A percentile compares a stretch with the other conserved stretches of the same genome.
Conservation (phyloP, 2,329 filamentous ascomycete genomes). For the Trichoderma sp. region DNA sequence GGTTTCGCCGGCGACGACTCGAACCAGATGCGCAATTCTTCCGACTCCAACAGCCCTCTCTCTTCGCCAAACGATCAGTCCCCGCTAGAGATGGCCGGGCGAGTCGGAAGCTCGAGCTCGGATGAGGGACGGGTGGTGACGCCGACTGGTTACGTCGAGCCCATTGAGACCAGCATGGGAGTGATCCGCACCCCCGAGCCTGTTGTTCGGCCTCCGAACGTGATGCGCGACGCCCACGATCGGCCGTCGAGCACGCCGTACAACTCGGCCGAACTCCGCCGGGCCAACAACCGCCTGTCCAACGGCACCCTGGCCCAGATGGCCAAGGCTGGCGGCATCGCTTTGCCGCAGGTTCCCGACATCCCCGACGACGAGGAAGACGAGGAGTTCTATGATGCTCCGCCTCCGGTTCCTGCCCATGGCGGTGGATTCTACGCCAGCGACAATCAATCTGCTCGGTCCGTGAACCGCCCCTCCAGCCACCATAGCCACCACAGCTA, state of each 20-base stretch:
- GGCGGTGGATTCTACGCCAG: conserved; percentile 56
- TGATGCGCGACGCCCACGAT: conserved; percentile 73
- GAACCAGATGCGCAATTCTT: conserved; percentile 51
- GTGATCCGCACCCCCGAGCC: conserved; percentile 70
- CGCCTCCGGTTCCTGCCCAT: conserved; percentile 56
- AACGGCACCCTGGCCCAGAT: conserved; percentile 79
- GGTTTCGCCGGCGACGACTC: conserved; percentile 62
- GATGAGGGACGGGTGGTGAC: conserved; percentile 54
- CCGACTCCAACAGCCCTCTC: conserved; percentile 45
- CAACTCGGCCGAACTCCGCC: conserved; percentile 74
- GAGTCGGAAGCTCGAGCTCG: conserved; percentile 54
- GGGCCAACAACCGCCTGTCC: conserved; percentile 83
- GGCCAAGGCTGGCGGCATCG: conserved; percentile 65
- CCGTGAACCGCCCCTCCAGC: conserved; percentile 44
- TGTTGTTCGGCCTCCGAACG: conserved; percentile 75
- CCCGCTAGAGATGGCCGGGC: conserved; percentile 45
- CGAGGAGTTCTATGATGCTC: conserved; percentile 34
- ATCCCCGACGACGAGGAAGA: conserved; percentile 36
- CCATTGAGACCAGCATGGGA: conserved; percentile 49
- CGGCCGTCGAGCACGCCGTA: conserved; percentile 69
- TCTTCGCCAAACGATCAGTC: conserved; percentile 42
- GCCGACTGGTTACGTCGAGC: conserved; percentile 44
- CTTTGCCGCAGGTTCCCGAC: conserved; percentile 44
- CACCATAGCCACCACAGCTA: conserved; percentile 34
- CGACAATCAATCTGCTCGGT: conserved; percentile 57